Percentiles rank a stretch among this genome's conserved stretches.
Conservation (phyloP, 1,139 yeast genomes). For the Hemisphaericaspora lyxosophila region DNA sequence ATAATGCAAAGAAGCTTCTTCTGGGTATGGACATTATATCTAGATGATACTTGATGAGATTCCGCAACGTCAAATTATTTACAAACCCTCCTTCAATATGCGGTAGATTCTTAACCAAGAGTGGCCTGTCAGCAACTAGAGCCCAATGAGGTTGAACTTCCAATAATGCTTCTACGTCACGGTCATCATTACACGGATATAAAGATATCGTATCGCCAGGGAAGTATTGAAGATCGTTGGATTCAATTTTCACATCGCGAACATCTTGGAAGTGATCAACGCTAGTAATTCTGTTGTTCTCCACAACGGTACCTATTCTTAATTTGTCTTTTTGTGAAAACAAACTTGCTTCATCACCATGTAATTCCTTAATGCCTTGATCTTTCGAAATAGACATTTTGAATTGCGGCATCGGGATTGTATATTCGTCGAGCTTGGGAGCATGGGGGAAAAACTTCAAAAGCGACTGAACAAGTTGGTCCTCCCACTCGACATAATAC, state of each 20-base stretch:
- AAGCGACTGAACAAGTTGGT: constrained; percentile 46
- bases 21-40: constrained; percentile 84
- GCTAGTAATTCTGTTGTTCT: constrained; percentile 63
- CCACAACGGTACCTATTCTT: constrained; percentile 41
- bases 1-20: constrained; percentile 68
- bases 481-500: constrained; percentile 74
- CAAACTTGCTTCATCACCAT: background rate
- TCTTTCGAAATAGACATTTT: constrained; percentile 7
- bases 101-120: constrained; percentile 26
- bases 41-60: constrained; percentile 72
- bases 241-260: constrained; percentile 53
- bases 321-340: constrained; percentile 9
- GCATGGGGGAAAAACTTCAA: constrained; percentile 9
- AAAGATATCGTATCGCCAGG: constrained; percentile 85
- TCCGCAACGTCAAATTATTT: constrained; percentile 59
- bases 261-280: constrained; percentile 88
- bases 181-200: constrained; percentile 69
- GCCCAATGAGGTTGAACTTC: constrained; percentile 72
- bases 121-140: constrained; percentile 60
- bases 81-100: constrained; percentile 62
- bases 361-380: background rate
- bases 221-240: constrained; percentile 36
- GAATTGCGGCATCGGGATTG: constrained; percentile 20
- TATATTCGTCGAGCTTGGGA: constrained; percentile 13
- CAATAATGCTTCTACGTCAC: constrained; percentile 64